Conservation (phyloP, 1,284 basidiomycete species). For the Phellopilus nigrolimitatus region DNA sequence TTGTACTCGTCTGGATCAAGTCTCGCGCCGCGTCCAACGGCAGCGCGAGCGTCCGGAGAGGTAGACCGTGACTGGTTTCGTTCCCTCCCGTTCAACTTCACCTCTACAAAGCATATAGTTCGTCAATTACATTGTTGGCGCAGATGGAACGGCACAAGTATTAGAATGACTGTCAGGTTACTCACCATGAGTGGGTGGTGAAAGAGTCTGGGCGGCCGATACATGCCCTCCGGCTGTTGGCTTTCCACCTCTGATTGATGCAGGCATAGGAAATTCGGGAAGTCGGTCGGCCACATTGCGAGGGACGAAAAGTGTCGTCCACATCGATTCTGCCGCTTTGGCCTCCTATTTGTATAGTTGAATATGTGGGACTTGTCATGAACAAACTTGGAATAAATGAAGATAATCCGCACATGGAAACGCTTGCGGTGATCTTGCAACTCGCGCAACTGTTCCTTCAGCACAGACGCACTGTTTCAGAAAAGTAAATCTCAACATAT, state of each 20-base stretch:
- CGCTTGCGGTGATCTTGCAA: conserved; percentile 53
- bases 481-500: neutral
- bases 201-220: neutral
- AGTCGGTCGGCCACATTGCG: conserved; percentile 17
- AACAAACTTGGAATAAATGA: neutral
- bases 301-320: conserved; percentile 19
- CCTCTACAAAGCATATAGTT: too few relatives aligned
- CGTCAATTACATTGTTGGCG: too few relatives aligned
- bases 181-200: neutral
- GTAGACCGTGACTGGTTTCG: conserved; percentile 9
- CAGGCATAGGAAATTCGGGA: neutral
- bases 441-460: conserved; percentile 72
- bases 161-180: neutral
- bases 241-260: neutral
- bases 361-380: neutral
- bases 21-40: conserved; percentile 5
- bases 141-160: too few relatives aligned
- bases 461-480: conserved; percentile 25
- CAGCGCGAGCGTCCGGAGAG: conserved; percentile 4
- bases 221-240: neutral
- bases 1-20: conserved; percentile 75
- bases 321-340: conserved; percentile 12
- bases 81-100: neutral
- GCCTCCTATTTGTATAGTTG: conserved; percentile 20
- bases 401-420: conserved; percentile 12